Evolutionary conservation across 2,329 filamentous ascomycete species (phyloP), one percentile per base, ranked within the genome.

Genomic region (Hypoxylon sp.): DNA sequence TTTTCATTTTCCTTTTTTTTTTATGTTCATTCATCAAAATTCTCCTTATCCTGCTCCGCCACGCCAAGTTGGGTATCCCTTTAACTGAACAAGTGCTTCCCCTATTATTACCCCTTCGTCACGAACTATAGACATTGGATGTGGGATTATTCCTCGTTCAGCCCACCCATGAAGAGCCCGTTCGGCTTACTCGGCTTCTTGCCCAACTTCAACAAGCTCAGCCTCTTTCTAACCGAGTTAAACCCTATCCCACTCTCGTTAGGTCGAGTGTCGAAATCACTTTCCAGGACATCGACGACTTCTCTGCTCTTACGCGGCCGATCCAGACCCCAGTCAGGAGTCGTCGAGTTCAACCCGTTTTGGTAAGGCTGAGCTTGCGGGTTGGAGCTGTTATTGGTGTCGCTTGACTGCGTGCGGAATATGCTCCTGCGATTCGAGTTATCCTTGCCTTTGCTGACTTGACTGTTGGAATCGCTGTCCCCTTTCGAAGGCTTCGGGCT

Each of bases 161-260:
- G 71, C 63, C 81, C 81, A 49, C 78, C 78, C 82, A 85, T 84
- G 58, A 76, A 69, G 59, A 76, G 69, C 23, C 74, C 79, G 59
- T 73, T 79, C 45, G 73, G 77, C 72, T 85, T 88, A 70, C 83
- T 86, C 41, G 78, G 78, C 77, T 90, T 91, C 72, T 87, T 88
- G 24, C 89, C 88, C 47, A 92, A 81, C 72, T 89, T 90, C 69
- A 96, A 79, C 68, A 92, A 79, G 72, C 90, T 95, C 64, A 96
- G 80, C 69, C 92, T 79, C 77, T 92, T 94, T 75, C 88, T 86
- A 64, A 96, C 84, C 55, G 87, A 89, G 33, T 57, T 60, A 21
- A 63, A 58, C 29, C 83, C 84, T 48, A 83, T 83, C 69, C 76
- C 73, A 23, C 73, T 70, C 31, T 74, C 79, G 38, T 69, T 72